These are phyloP conservation scores for Trichaptum fuscoviolaceum DNA, from an alignment of 768 basidiomycete species.

Conservation along the genomic window DNA sequence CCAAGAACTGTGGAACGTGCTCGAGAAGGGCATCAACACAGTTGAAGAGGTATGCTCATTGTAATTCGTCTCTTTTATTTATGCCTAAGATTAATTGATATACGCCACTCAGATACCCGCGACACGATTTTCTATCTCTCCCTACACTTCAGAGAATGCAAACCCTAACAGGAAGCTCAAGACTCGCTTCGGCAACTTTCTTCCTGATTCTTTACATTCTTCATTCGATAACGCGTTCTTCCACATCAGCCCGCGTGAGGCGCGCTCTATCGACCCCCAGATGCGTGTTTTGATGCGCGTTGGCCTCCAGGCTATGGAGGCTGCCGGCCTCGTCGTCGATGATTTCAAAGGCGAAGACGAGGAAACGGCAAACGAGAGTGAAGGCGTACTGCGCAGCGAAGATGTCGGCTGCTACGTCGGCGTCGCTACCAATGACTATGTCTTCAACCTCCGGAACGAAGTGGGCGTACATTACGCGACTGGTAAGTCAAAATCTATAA, in stretches of 20 bases:
- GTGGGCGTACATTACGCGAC: constrained; percentile 71
- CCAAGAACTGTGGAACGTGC: constrained; percentile 51
- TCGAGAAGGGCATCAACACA: constrained; percentile 53
- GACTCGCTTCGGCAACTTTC: constrained; percentile 58
- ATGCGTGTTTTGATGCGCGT: constrained; percentile 63
- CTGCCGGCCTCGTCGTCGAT: constrained; percentile 62
- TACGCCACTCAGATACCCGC: constrained; percentile 47
- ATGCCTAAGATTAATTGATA: constrained; percentile 9
- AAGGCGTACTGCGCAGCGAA: constrained; percentile 53
- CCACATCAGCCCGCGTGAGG: constrained; percentile 69
- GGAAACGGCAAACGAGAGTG: constrained; percentile 62
- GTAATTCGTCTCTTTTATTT: constrained; percentile 5
- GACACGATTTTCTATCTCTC: constrained; percentile 46
- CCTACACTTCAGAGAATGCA: constrained; percentile 27
- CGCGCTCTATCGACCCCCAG: constrained; percentile 72
- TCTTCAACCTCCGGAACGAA: constrained; percentile 54
- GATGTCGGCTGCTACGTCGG: constrained; percentile 57
- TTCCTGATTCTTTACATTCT: constrained; percentile 41
- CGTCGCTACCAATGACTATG: constrained; percentile 65
- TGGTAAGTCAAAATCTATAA: constrained; percentile 31
- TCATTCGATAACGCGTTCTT: constrained; percentile 67
- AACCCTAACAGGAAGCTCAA: constrained; percentile 39
- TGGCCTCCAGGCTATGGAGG: constrained; percentile 64
- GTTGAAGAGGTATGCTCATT: constrained; percentile 41
- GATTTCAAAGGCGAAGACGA: constrained; percentile 63